Conservation (phyloP, 371 early-diverging fungal species). For the Circinella minor region DNA sequence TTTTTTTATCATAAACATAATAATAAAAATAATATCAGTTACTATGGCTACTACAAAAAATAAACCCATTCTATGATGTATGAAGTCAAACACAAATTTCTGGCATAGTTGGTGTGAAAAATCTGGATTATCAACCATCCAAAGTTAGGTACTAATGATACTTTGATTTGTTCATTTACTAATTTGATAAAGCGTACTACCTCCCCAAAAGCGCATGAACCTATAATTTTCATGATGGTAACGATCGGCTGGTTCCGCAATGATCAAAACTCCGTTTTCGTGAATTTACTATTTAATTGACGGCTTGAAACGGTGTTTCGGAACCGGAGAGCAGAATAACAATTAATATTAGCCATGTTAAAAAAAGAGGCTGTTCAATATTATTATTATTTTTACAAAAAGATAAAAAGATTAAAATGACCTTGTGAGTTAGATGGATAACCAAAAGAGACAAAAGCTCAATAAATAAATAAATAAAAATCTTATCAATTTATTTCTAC, state of each 20-base stretch:
- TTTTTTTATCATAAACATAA: too few relatives aligned
- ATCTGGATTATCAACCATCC: too few relatives aligned
- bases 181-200: neutral
- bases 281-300: neutral
- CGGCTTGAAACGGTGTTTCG: neutral
- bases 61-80: too few relatives aligned
- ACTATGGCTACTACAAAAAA: too few relatives aligned
- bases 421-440: neutral
- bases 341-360: neutral
- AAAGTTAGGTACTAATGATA: too few relatives aligned
- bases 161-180: neutral
- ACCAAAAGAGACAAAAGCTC: neutral
- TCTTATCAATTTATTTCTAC: neutral
- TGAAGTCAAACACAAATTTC: too few relatives aligned
- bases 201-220: neutral
- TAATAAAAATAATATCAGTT: too few relatives aligned
- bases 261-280: conserved; percentile 3
- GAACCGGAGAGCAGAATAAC: neutral
- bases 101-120: too few relatives aligned
- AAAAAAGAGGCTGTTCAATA: neutral
- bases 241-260: conserved; percentile 3
- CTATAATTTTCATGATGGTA: neutral
- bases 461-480: neutral
- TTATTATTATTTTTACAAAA: too few relatives aligned
- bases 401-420: neutral